Evolutionary conservation across 305 asterid genomes (phyloP), one percentile per base, ranked within the genome.

Genomic region (Nicotiana rustica): DNA sequence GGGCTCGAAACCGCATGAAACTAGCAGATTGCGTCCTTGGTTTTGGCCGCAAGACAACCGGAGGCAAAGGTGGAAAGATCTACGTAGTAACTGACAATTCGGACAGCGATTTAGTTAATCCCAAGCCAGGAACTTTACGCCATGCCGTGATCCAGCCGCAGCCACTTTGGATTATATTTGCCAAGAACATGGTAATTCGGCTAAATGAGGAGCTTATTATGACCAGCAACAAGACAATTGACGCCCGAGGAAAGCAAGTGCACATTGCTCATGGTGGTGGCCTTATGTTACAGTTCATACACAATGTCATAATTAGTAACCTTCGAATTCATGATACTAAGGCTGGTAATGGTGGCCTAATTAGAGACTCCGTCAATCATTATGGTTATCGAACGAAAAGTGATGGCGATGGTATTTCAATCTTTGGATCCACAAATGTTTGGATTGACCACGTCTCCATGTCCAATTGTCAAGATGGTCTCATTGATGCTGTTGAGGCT

Each of bases 391-490:
- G 98, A 1, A 3, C 86, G 0, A 44, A 35, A 13, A 92, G 95
- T n/a, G 97, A 92, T 56, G 97, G 98, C 0, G 98, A 94, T 77
- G 97, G 91, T 1, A 88, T 94, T 49, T 84, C 92, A 0, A 49
- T 94, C 49, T 94, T 89, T 57, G 94, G 95, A 2, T 84, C 95
- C 2, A 82, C 92, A 0, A 83, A 94, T 36, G 8, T 94, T 17
- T 94, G 98, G 98, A 86, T 94, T 3, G 97, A 94, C 69, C 98
- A 94, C 35, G 56, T 94, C 21, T 92, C 98, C 0, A 68, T 94
- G 81, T 88, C 92, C 0, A 89, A 86, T n/a, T 91, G 96, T 59
- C 56, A 69, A 0, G 97, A 94, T 81, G 98, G 98, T 3, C 89
- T 94, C 0, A 90, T 93, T 2, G 98, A 93, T 67, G 93, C 86